Conservation (phyloP, 2,329 filamentous ascomycete species). For the Emergomyces africanus region DNA sequence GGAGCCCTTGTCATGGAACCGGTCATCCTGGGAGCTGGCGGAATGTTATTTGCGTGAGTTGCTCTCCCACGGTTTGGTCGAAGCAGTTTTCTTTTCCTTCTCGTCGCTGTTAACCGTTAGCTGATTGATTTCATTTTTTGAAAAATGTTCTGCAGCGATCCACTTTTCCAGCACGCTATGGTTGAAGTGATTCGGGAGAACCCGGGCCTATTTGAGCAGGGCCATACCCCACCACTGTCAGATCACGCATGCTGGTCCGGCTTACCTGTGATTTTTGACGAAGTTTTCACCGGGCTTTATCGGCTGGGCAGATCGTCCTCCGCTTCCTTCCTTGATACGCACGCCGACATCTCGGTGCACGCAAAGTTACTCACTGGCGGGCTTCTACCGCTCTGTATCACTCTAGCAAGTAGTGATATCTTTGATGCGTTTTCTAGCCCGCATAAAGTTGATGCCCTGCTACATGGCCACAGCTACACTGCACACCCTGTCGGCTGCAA, state of each 20-base stretch:
- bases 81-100: neutral
- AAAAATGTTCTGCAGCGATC: conserved; percentile 44
- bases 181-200: conserved; percentile 52
- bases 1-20: conserved; percentile 72
- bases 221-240: conserved; percentile 8
- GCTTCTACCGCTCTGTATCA: conserved; percentile 62
- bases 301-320: conserved; percentile 62
- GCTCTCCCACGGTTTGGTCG: neutral
- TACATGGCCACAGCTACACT: conserved; percentile 81
- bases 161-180: conserved; percentile 64
- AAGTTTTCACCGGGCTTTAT: conserved; percentile 78
- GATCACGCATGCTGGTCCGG: conserved; percentile 51
- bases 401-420: conserved; percentile 59
- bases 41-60: conserved; percentile 68
- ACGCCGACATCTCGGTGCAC: conserved; percentile 67
- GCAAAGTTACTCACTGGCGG: conserved; percentile 78
- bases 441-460: conserved; percentile 63
- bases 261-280: conserved; percentile 69
- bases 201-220: conserved; percentile 39
- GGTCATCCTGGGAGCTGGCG: conserved; percentile 66
- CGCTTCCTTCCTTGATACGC: conserved; percentile 52
- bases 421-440: conserved; percentile 58
- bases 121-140: neutral
- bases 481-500: conserved; percentile 71
- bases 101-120: neutral